Evolutionary conservation across 805 yeast genomes (phyloP).

Genomic region (Pichia exigua): DNA sequence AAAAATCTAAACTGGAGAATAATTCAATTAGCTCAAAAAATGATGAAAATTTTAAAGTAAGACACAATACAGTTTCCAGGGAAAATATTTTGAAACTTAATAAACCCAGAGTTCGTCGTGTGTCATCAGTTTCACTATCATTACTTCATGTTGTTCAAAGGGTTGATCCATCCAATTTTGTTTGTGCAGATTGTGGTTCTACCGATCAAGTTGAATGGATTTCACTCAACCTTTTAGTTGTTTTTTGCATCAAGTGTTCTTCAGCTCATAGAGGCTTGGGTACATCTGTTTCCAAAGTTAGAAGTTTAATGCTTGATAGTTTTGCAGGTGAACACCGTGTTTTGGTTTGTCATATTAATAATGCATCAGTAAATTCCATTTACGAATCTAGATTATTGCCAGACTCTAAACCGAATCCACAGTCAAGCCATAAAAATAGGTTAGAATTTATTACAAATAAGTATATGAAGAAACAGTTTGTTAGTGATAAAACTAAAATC

Average conservation of each 20-base stretch:
- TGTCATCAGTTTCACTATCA: slow-evolving; percentile 29
- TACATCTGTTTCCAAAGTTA: slow-evolving; percentile 67
- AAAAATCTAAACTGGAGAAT: not conserved
- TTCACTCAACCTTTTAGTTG: slow-evolving; percentile 62
- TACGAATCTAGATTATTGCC: slow-evolving; percentile 41
- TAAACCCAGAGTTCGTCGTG: slow-evolving; percentile 20
- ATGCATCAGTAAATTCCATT: slow-evolving; percentile 46
- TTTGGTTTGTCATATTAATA: slow-evolving; percentile 46
- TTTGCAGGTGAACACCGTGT: slow-evolving; percentile 52
- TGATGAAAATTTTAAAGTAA: not conserved
- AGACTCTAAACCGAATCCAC: slow-evolving; percentile 25
- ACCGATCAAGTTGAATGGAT: slow-evolving; percentile 74
- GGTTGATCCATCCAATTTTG: slow-evolving; percentile 45
- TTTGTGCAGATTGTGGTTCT: slow-evolving; percentile 77
- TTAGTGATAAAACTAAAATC: slow-evolving; percentile 15
- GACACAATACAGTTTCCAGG: not conserved
- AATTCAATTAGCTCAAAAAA: not conserved
- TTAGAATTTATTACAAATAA: slow-evolving; percentile 56
- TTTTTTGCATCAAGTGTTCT: slow-evolving; percentile 78
- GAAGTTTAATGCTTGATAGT: slow-evolving; percentile 71
- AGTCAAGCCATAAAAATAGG: slow-evolving; percentile 39
- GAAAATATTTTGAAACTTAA: not conserved
- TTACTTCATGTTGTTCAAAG: slow-evolving; percentile 33
- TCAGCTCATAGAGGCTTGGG: slow-evolving; percentile 87
- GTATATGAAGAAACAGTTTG: slow-evolving; percentile 48